Evolutionary conservation across 192 early-diverging fungal species (phyloP), one percentile per base, ranked within the genome.

Genomic region (Backusella macrospora): DNA sequence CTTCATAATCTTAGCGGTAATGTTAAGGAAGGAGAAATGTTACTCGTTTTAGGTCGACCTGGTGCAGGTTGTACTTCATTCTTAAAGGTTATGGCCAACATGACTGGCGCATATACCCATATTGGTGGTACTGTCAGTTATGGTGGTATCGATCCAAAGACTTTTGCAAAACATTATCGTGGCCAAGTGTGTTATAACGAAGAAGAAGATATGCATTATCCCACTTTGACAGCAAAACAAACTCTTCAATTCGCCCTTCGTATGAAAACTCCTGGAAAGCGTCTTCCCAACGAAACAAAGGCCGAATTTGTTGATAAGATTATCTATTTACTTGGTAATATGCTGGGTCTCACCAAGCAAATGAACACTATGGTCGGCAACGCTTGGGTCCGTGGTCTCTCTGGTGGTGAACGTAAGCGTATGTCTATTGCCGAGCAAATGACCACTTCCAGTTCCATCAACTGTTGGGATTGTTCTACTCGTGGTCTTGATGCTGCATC

Each of bases 121-220:
- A 76, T 92, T 40, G 75, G 70, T 4, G 91, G 91, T 37, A 76
- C 83, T 34, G 81, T 92, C 34, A 82, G 83, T 23, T 92, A 92
- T 67, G 91, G 91, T 13, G 92, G 91, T 6, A 83, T 96, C 69
- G 81, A 84, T 14, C 76, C 87, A 14, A 74, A 83, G 14, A 84
- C 87, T 49, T 86, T 96, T 69, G 72, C 72, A 3, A 83, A 82
- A 37, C 76, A 85, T 55, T 92, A 91, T 73, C 88, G 90, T 72
- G 91, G 90, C 49, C 90, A 93, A 70, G 87, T 96, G 10, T 86
- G 87, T 21, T 96, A 94, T 73, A 91, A 90, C 73, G 86, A 90
- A 78, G 94, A 96, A 84, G 91, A 92, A 76, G 93, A 94, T 70
- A 83, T 86, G 46, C 92, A 96, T 73, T 92, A 87, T 76, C 89